phyloP scores from a whole-genome alignment of 768 basidiomycete species.

The Podaxis sp. region DNA sequence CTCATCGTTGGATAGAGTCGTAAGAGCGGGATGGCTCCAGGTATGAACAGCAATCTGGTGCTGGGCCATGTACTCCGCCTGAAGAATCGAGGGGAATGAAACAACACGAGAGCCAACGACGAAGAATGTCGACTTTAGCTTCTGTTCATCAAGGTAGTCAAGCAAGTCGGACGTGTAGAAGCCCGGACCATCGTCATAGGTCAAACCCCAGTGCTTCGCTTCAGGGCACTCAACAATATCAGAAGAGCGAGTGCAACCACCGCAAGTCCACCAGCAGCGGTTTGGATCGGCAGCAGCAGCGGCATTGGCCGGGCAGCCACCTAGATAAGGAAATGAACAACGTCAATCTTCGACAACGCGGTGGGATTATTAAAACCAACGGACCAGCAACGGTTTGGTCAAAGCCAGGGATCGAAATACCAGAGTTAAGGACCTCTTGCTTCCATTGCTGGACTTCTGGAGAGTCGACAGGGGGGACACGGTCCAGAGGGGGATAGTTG shows the following conservation, averaged over 20 bases:
- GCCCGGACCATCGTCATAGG: constrained; percentile 80
- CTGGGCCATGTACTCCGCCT: constrained; percentile 70
- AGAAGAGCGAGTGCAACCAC: constrained; percentile 61
- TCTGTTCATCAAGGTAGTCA: constrained; percentile 57
- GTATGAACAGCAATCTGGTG: constrained; percentile 76
- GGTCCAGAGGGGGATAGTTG: constrained; percentile 69
- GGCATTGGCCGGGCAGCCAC: constrained; percentile 60
- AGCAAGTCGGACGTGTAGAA: constrained; percentile 75
- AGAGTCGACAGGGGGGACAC: constrained; percentile 55
- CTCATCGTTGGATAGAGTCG: constrained; percentile 72
- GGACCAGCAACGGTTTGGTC: constrained; percentile 38
- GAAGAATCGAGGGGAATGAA: constrained; percentile 65
- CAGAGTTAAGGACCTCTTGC: constrained; percentile 52
- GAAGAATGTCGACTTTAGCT: constrained; percentile 85
- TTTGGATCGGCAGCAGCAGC: constrained; percentile 50
- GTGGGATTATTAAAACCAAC: constrained; percentile 16
- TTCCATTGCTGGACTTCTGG: constrained; percentile 71
- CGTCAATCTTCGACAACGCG: constrained; percentile 7
- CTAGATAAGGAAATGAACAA: constrained; percentile 23
- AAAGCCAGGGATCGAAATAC: constrained; percentile 58
- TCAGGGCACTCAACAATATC: constrained; percentile 79
- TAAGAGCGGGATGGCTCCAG: constrained; percentile 73
- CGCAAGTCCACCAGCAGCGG: constrained; percentile 82
- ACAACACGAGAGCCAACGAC: constrained; percentile 80
- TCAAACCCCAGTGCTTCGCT: constrained; percentile 53